Conservation (phyloP, 768 basidiomycete genomes). For the Boletus sp. region DNA sequence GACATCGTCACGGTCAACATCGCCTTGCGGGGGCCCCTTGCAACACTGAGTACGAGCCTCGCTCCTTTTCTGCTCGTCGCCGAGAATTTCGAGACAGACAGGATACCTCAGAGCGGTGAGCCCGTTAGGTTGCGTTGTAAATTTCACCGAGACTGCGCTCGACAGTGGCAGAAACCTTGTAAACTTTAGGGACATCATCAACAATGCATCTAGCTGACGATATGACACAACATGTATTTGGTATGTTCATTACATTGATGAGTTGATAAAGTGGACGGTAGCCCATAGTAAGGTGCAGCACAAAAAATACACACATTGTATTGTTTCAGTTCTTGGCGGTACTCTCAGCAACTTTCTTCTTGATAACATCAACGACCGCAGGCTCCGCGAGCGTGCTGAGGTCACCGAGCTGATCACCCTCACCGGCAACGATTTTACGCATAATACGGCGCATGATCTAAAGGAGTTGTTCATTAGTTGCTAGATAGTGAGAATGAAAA, state of each 20-base stretch:
- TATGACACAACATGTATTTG: neutral
- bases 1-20: too few relatives aligned
- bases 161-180: neutral
- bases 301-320: neutral
- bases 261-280: neutral
- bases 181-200: neutral
- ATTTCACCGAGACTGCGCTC: neutral
- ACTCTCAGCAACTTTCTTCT: constrained; percentile 64
- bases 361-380: constrained; percentile 78
- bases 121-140: too few relatives aligned
- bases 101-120: too few relatives aligned
- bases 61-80: too few relatives aligned
- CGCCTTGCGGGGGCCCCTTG: too few relatives aligned
- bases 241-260: neutral
- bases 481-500: neutral
- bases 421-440: constrained; percentile 93
- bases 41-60: too few relatives aligned
- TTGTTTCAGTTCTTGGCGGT: constrained; percentile 16
- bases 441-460: constrained; percentile 94
- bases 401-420: constrained; percentile 95
- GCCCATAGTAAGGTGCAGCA: neutral
- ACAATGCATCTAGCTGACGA: neutral
- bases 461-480: neutral
- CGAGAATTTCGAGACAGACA: too few relatives aligned
- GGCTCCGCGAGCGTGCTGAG: constrained; percentile 93